phyloP scores from a whole-genome alignment of 352 stramenopile genomes.

The Globisporangium paddicum region DNA sequence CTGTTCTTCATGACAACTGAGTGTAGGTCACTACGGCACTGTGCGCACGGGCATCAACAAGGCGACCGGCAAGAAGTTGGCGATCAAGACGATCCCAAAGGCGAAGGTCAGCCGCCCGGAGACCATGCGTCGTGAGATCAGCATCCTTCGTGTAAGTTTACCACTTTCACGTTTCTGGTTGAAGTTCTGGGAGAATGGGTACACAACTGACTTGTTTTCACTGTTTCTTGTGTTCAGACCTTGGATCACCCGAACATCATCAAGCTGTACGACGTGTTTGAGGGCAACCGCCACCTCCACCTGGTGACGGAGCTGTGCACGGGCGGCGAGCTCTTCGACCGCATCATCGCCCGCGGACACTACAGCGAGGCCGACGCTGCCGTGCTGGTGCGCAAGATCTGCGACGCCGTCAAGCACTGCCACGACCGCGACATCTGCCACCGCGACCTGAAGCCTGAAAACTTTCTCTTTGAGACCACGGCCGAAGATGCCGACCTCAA shows the following conservation, averaged over 20 bases:
- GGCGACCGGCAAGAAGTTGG: conserved; percentile 90
- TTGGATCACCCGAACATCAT: conserved; percentile 98
- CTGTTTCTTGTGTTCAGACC: conserved; percentile 28
- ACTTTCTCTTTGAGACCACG: conserved; percentile 93
- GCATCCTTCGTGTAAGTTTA: conserved; percentile 83
- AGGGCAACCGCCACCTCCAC: conserved; percentile 96
- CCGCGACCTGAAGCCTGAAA: conserved; percentile 97
- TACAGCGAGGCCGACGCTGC: conserved; percentile 98
- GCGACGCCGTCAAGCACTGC: conserved; percentile 95
- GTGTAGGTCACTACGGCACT: conserved; percentile 93
- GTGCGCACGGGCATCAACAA: conserved; percentile 95
- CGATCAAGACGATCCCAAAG: conserved; percentile 99
- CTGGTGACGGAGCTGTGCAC: conserved; percentile 97
- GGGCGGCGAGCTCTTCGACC: conserved; percentile 95
- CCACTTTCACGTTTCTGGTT: background rate
- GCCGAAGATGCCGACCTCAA: conserved; percentile 93
- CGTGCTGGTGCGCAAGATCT: conserved; percentile 95
- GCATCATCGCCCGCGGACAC: conserved; percentile 88
- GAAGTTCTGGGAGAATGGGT: background rate
- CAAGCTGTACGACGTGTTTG: conserved; percentile 96
- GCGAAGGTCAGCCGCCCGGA: conserved; percentile 94
- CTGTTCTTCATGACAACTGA: background rate
- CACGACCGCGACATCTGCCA: conserved; percentile 98
- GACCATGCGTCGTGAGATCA: conserved; percentile 93
- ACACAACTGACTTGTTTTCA: background rate